Conservation (phyloP, 345 rosid species). For the Diplotaxis tenuifolia region DNA sequence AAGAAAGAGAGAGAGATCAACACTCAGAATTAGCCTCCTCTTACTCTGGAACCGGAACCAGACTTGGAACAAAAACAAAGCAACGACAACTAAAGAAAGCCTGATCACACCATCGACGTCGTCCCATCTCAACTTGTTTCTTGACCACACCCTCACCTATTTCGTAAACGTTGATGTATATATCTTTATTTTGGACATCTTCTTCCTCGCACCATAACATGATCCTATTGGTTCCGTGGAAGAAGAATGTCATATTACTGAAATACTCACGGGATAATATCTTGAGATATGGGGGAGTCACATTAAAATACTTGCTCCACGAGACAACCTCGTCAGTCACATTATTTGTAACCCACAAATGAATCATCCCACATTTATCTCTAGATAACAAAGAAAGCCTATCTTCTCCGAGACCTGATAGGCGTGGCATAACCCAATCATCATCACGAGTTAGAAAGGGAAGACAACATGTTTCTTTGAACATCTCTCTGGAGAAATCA, state of each 20-base stretch:
- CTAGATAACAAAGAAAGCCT: not conserved
- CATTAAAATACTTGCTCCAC: not conserved
- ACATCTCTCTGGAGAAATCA: not conserved
- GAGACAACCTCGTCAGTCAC: not conserved
- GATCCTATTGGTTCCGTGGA: not conserved
- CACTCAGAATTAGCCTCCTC: not conserved
- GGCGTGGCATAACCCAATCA: not conserved
- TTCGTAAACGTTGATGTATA: conserved; percentile 1
- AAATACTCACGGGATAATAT: not conserved
- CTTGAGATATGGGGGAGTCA: not conserved
- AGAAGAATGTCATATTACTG: not conserved
- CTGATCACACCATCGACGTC: not conserved
- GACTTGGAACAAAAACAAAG: not conserved
- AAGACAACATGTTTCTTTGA: not conserved
- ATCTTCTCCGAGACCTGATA: not conserved
- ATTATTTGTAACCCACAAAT: not conserved
- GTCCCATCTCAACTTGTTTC: conserved; percentile 10
- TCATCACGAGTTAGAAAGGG: not conserved
- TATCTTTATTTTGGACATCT: not conserved
- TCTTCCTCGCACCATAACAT: not conserved
- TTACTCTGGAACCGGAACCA: not conserved
- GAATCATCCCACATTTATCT: not conserved
- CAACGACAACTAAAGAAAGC: no score
- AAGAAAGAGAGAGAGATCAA: not conserved
- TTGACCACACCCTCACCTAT: conserved; percentile 9